Evolutionary conservation across 23 red algal genomes (phyloP).

Genomic region (Chondrus crispus): DNA sequence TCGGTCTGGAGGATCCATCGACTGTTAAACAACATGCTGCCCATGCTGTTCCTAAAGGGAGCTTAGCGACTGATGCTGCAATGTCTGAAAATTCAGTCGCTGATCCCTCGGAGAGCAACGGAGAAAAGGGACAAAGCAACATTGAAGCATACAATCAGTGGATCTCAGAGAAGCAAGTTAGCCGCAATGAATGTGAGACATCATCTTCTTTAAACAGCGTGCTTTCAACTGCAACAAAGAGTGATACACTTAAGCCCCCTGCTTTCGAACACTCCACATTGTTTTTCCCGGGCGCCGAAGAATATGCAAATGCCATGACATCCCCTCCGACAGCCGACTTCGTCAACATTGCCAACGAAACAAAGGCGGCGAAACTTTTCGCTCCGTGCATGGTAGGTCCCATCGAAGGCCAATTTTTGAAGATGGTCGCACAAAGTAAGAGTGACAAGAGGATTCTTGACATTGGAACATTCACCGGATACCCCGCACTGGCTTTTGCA

Average conservation of each 20-base stretch:
- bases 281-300: constrained; percentile 59
- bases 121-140: not conserved
- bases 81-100: not conserved
- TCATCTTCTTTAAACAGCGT: constrained; percentile 19
- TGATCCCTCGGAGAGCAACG: not conserved
- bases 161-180: constrained; percentile 32
- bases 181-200: not conserved
- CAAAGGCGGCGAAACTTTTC: constrained; percentile 56
- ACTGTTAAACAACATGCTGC: constrained; percentile 77
- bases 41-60: constrained; percentile 57
- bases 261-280: constrained; percentile 37
- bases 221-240: not conserved
- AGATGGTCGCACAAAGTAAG: constrained; percentile 58
- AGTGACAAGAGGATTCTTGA: constrained; percentile 69
- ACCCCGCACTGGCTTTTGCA: constrained; percentile 86
- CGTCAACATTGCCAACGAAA: constrained; percentile 54
- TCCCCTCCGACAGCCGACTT: constrained; percentile 36
- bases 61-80: not conserved
- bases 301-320: constrained; percentile 61
- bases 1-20: constrained; percentile 74
- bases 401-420: constrained; percentile 76
- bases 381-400: constrained; percentile 80
- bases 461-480: constrained; percentile 94
- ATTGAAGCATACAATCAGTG: constrained; percentile 64
- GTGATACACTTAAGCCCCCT: constrained; percentile 45